phyloP scores from a whole-genome alignment of 2,329 filamentous ascomycete species.

The Diplodia seriata region DNA sequence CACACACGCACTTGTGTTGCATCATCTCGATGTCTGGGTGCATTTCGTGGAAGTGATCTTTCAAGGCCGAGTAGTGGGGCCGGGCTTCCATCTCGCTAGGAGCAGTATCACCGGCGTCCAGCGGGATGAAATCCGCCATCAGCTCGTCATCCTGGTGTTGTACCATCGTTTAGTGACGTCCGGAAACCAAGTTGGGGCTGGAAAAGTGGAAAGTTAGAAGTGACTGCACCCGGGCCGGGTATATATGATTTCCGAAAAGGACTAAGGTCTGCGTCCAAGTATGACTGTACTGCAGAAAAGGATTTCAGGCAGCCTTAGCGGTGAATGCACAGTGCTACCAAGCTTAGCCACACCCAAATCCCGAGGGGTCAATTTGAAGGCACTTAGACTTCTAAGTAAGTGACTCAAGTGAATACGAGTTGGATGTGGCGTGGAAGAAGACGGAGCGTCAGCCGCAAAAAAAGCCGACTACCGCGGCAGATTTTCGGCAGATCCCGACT shows the following conservation, averaged over 20 bases:
- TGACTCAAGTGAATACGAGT: background rate
- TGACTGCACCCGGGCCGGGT: background rate
- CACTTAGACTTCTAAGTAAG: background rate
- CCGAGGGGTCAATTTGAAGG: background rate
- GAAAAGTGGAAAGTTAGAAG: background rate
- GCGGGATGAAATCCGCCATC: slow-evolving; percentile 30
- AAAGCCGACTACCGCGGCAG: slow-evolving; percentile 13
- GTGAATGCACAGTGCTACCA: background rate
- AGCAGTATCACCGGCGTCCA: slow-evolving; percentile 1
- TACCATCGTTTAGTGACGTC: slow-evolving; percentile 4
- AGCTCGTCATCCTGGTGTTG: slow-evolving; percentile 10
- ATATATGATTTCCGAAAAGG: background rate
- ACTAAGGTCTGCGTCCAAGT: background rate
- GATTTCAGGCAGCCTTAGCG: background rate
- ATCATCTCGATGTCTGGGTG: slow-evolving; percentile 26
- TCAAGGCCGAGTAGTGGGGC: slow-evolving; percentile 1
- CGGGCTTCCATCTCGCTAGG: background rate
- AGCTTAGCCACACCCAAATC: background rate
- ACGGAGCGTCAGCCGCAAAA: background rate
- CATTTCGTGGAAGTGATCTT: slow-evolving; percentile 26
- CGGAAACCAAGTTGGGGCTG: background rate
- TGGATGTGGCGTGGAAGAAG: background rate
- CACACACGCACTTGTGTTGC: slow-evolving; percentile 28
- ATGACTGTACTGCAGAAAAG: slow-evolving; percentile 13
- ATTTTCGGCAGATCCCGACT: background rate